Conservation (phyloP, 495 filamentous ascomycete genomes). For the Penicillium chermesinum region DNA sequence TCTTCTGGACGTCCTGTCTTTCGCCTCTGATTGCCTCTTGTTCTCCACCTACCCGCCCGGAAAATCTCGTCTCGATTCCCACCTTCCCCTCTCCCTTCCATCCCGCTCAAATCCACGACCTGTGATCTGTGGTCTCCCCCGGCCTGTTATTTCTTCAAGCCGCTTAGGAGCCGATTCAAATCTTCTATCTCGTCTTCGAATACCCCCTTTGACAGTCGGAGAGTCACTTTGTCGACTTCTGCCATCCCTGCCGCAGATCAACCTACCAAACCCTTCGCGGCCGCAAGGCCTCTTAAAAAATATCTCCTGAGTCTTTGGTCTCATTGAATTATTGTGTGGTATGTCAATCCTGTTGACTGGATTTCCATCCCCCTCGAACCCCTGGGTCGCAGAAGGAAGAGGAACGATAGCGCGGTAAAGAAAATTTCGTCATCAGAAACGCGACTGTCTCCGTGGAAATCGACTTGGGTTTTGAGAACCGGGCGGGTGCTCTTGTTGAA, state of each 20-base stretch:
- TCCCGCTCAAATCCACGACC: constrained; percentile 14
- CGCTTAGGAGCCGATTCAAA: neutral
- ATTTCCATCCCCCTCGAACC: constrained; percentile 2
- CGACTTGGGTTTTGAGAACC: constrained; percentile 8
- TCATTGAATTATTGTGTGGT: constrained; percentile 22
- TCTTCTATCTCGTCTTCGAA: neutral
- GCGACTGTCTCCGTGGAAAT: constrained; percentile 22
- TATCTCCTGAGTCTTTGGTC: constrained; percentile 18
- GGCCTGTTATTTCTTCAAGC: constrained; percentile 8
- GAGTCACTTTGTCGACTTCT: constrained; percentile 12
- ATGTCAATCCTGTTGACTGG: constrained; percentile 2
- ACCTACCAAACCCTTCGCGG: constrained; percentile 15
- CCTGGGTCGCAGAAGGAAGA: neutral
- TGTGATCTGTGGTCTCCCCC: neutral
- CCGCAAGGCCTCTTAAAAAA: constrained; percentile 18
- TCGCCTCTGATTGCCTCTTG: constrained; percentile 13
- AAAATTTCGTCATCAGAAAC: constrained; percentile 20
- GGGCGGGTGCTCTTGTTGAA: constrained; percentile 10
- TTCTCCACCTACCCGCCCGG: constrained; percentile 4
- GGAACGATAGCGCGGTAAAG: constrained; percentile 5
- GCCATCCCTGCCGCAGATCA: constrained; percentile 28
- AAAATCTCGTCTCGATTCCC: constrained; percentile 18
- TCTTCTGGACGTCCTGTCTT: constrained; percentile 3
- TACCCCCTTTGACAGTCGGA: constrained; percentile 6
- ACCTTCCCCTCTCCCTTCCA: constrained; percentile 17